phyloP scores from a whole-genome alignment of 2,329 filamentous ascomycete species.

The Pseudonectria buxi region DNA sequence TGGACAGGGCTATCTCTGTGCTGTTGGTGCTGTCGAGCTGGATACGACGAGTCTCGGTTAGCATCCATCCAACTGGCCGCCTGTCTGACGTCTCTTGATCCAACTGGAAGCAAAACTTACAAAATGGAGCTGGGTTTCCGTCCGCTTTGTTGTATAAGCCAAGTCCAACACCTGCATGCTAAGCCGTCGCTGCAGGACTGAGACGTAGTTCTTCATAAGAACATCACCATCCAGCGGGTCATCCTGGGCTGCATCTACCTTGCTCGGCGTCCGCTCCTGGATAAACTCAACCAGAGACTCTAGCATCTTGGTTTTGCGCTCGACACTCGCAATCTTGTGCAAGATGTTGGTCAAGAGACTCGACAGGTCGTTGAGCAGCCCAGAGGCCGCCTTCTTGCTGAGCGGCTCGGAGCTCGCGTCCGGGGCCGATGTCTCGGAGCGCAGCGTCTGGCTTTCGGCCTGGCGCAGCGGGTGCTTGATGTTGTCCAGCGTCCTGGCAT shows the following conservation, averaged over 20 bases:
- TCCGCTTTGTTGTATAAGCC: conserved; percentile 29
- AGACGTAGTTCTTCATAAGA: conserved; percentile 21
- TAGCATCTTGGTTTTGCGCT: conserved; percentile 29
- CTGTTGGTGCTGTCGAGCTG: conserved; percentile 32
- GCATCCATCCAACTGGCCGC: no score
- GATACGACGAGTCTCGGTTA: no score
- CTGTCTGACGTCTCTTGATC: no score
- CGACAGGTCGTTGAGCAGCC: conserved; percentile 25
- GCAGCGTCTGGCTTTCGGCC: conserved; percentile 27
- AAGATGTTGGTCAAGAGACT: conserved; percentile 29
- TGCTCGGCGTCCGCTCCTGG: conserved; percentile 4
- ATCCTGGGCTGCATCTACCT: background rate
- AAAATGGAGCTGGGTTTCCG: conserved; percentile 34
- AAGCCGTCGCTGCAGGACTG: conserved; percentile 25
- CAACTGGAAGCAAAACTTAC: no score
- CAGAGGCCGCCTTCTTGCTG: conserved; percentile 20
- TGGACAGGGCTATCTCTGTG: conserved; percentile 29
- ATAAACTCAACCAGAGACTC: conserved; percentile 29
- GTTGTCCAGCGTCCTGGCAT: conserved; percentile 23
- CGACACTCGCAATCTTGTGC: conserved; percentile 31
- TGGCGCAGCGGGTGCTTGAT: conserved; percentile 27
- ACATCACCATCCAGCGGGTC: conserved; percentile 5
- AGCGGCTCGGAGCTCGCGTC: conserved; percentile 27
- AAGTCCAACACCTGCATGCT: conserved; percentile 32
- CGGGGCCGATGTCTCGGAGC: conserved; percentile 10